Base-by-base conservation (phyloP, 1,284 basidiomycete species). In the Ganoderma sinense region DNA sequence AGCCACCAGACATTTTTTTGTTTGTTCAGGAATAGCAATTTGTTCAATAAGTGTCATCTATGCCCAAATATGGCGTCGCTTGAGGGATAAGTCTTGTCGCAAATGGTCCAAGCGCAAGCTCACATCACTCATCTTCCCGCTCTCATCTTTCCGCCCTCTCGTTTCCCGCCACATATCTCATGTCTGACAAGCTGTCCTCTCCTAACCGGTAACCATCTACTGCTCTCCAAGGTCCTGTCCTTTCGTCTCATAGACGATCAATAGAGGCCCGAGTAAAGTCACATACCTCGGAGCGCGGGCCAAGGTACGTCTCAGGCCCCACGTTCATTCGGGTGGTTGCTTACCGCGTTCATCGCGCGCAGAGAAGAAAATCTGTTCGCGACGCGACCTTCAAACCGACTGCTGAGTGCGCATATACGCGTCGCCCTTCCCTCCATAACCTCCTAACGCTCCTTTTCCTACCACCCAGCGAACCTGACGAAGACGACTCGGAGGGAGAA, bases 251-350 rank as follows among this genome's bases (percentile, higher is more conserved):
- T 13, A 41, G 23, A 59, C n/a, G 2, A 41, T n/a, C 20, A 14
- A 6, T 43, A 69, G 68, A 59, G 68, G 60, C 23, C 60, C 68
- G 14, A 80, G 80, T 56, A 85, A 83, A 73, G 77, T 81, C 67
- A 85, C 82, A 11, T 84, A 86, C 75, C 74, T 80, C 65, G 80
- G 81, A 66, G 81, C 33, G 33, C 36, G 80, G 74, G 77, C 81
- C 73, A 86, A 85, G 83, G 85, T 84, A 40, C 16, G 68, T 72
- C 14, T 26, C 41, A n/a, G 41, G 16, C 11, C 18, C 45, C 45
- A 40, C 62, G 23, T 51, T 8, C 39, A 29, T 55, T 62, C 31
- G 29, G 8, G 20, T 43, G 5, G 36, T 51, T 29, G 26, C 48
- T 65, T 39, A 68, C 45, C 66, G 70, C 65, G 71, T 69, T 41